Base-by-base conservation (phyloP, 441 rosid species). In the Codiaeum variegatum region DNA sequence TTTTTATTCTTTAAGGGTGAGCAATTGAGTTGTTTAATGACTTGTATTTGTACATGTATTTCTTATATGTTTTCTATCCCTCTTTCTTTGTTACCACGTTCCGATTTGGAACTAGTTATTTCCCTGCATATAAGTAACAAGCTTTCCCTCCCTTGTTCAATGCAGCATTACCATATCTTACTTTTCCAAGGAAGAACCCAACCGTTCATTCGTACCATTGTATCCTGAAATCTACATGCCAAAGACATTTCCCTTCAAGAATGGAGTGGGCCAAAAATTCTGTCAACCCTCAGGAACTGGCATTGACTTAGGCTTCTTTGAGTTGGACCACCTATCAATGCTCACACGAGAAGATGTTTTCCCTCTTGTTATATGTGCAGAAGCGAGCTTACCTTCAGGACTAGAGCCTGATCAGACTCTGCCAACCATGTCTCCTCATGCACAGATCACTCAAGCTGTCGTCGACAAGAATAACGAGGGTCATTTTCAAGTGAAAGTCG, bases 301-400 rank as follows among this genome's bases (percentile, higher is more conserved):
- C 72, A 84, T 83, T 21, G 97, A 94, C 74, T 61, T 90, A 16
- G 89, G 92, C 62, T 86, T 92, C 81, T 90, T 89, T 63, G 94
- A 87, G 68, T 75, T 86, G 79, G 91, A 86, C 61, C 83, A 89
- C 62, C 80, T 90, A 21, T 85, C 96, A 67, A 87, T 87, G 72
- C 83, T 93, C 2, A 83, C 92, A 19, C 65, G 81, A 7, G 81
- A 82, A 77, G 94, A 87, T 46, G 83, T 86, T 10, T 88, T 86
- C 70, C 98, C 97, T 6, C 91, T 94, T 73, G 94, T 90, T 31
- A 85, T 94, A 77, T 82, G 82, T 75, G 92, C 93, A 32, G 97
- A 90, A 73, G 83, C 97, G 24, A 34, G 76, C 42, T 16, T 64
- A 34, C 79, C 82, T 23, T 62, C 75, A 47, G 74, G 54, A 18